Evolutionary conservation across 108 stramenopile genomes (phyloP).

Genomic region (Schizochytrium sp.): DNA sequence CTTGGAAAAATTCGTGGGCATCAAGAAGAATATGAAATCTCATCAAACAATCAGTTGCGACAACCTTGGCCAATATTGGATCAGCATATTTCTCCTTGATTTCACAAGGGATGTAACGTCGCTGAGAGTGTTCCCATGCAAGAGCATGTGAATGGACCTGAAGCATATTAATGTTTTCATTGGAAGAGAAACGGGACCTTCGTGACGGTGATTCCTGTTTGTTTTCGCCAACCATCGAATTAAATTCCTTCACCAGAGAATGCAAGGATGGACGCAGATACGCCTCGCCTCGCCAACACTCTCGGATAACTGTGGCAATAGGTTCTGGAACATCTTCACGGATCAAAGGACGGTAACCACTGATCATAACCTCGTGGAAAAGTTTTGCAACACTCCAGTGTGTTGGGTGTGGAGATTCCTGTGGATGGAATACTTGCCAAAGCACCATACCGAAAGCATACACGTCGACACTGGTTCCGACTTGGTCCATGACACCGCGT

Average conservation of each 20-base stretch:
- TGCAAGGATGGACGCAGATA: not conserved
- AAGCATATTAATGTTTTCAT: not conserved
- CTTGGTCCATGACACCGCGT: slow-evolving; percentile 38
- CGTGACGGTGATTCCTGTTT: not conserved
- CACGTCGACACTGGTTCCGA: slow-evolving; percentile 76
- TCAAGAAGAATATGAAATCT: not conserved
- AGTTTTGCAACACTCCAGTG: slow-evolving; percentile 47
- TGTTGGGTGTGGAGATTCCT: not conserved
- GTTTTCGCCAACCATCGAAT: not conserved
- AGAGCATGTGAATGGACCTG: not conserved
- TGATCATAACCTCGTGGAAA: slow-evolving; percentile 53
- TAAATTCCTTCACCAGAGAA: not conserved
- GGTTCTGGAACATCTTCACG: not conserved
- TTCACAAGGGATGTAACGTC: not conserved
- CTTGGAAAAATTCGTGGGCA: too few relatives aligned
- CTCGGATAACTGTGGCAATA: not conserved
- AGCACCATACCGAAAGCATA: slow-evolving; percentile 79
- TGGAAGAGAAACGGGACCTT: slow-evolving; percentile 2
- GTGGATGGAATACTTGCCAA: slow-evolving; percentile 68
- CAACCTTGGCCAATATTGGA: not conserved
- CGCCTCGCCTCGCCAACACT: not conserved
- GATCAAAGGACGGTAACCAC: slow-evolving; percentile 27
- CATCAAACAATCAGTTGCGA: not conserved
- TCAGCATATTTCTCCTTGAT: not conserved
- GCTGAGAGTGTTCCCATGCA: slow-evolving; percentile 48